Base-by-base conservation (phyloP, 305 asterid species). In the Petunia hybrid region DNA sequence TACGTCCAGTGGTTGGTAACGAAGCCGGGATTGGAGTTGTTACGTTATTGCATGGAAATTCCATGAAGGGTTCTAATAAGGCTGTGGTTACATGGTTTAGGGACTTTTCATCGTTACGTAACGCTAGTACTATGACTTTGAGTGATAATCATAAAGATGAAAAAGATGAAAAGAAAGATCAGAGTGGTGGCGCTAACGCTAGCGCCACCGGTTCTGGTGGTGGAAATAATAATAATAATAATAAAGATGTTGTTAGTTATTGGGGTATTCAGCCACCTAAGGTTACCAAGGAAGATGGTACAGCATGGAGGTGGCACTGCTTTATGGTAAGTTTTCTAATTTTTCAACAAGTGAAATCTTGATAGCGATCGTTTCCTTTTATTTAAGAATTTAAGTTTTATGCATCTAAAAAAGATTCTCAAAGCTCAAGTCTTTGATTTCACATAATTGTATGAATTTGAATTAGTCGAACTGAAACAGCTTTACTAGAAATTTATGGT, bases 211-310 rank as follows among this genome's bases (percentile, higher is more conserved):
- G 6, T 61, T 0, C 8, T 5, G 14, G 3, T 66, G 31, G 31
- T 22, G 31, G 31, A 22, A 7, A 16, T 40, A 16, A 1, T 14
- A 86, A 85, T 1, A 85, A 78, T 6, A 68, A 80, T 5, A 81
- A 51, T 70, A 48, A 46, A 13, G 45, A 6, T 53, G 61, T 89
- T 3, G 87, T 78, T 70, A 92, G 98, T 70, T 92, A 93, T 46
- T 93, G 98, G 98, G 97, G 98, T 0, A 84, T 93, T 68, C 87
- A 84, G 74, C 79, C 92, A 9, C 81, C 86, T 16, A 93, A 90
- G 85, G 7, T 92, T 69, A 80, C 85, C 0, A 93, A 87, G 22
- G 92, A 92, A 51, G 98, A 93, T 85, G 97, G 95, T 6, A 53
- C 92, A 0, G 89, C 86, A 79, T 92, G 98, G 97, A 85, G 51